Percentiles rank a stretch among this genome's conserved stretches.
These are phyloP conservation scores for Colletotrichum liriopes DNA, from an alignment of 2,329 filamentous ascomycete species.

Conservation along the genomic window DNA sequence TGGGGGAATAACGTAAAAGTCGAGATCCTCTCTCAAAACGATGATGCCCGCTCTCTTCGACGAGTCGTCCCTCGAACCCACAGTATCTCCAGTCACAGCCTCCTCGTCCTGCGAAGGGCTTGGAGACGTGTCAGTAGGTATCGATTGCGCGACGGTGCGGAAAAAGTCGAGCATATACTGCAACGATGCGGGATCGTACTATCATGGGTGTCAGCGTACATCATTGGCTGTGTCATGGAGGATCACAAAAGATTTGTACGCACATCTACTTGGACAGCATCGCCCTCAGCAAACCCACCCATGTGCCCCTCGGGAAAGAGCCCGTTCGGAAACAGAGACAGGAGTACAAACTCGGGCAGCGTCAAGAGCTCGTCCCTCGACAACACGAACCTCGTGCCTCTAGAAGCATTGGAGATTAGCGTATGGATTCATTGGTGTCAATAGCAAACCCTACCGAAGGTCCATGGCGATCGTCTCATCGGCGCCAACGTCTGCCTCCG, in stretches of 20 bases:
- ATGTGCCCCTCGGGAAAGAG: slow-evolving; percentile 96
- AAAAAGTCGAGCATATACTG: slow-evolving; percentile 99
- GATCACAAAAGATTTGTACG: slow-evolving; percentile 60
- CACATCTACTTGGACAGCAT: slow-evolving; percentile 98
- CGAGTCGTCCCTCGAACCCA: slow-evolving; percentile 80
- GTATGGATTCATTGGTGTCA: neutral
- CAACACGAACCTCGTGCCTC: slow-evolving; percentile 93
- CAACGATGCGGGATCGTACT: slow-evolving; percentile 97
- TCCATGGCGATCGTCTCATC: slow-evolving; percentile 97
- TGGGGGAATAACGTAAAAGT: slow-evolving; percentile 97
- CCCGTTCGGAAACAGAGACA: slow-evolving; percentile 99
- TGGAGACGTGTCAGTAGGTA: slow-evolving; percentile 81
- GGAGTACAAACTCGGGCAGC: slow-evolving; percentile 94
- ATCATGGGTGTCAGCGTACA: slow-evolving; percentile 42
- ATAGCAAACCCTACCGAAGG: slow-evolving; percentile 77
- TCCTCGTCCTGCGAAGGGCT: slow-evolving; percentile 76
- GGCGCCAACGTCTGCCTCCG: slow-evolving; percentile 77
- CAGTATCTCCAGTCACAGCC: slow-evolving; percentile 77
- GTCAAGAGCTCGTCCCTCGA: slow-evolving; percentile 96
- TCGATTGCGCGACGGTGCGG: slow-evolving; percentile 95
- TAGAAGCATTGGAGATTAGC: slow-evolving; percentile 59
- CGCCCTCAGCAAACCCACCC: slow-evolving; percentile 91
- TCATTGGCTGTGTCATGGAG: neutral
- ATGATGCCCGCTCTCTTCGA: slow-evolving; percentile 97
- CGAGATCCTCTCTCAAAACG: slow-evolving; percentile 93